These are phyloP conservation scores for Earliella scabrosa DNA, from an alignment of 1,284 basidiomycete species.

Conservation along the genomic window DNA sequence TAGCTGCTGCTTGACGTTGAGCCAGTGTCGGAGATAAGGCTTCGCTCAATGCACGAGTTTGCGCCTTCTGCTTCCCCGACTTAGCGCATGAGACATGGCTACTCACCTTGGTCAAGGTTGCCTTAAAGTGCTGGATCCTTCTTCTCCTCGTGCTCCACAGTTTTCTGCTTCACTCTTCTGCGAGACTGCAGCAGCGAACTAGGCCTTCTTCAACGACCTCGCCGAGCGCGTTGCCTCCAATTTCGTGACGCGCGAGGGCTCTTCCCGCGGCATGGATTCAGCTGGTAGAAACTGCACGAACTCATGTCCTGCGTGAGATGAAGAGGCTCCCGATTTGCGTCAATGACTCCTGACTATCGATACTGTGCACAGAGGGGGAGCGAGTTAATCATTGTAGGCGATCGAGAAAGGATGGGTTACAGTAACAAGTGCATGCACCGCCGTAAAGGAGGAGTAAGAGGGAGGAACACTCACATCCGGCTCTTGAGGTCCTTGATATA, in stretches of 20 bases:
- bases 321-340: slow-evolving; percentile 94
- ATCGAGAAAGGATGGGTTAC: too few species aligned
- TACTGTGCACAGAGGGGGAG: slow-evolving; percentile 56
- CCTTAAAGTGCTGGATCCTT: slow-evolving; percentile 35
- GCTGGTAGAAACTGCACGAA: slow-evolving; percentile 94
- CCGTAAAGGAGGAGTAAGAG: neutral
- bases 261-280: slow-evolving; percentile 51
- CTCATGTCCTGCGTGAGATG: slow-evolving; percentile 87
- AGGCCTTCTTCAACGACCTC: slow-evolving; percentile 19
- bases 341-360: slow-evolving; percentile 97
- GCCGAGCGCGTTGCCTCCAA: slow-evolving; percentile 24
- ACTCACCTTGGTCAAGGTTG: slow-evolving; percentile 37
- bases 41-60: slow-evolving; percentile 32
- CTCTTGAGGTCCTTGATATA: slow-evolving; percentile 99
- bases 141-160: slow-evolving; percentile 41
- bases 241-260: slow-evolving; percentile 35
- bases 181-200: slow-evolving; percentile 41
- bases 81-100: neutral
- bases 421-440: too few species aligned
- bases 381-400: neutral
- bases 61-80: slow-evolving; percentile 26
- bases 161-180: slow-evolving; percentile 71
- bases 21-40: slow-evolving; percentile 30
- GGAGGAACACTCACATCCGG: slow-evolving; percentile 66
- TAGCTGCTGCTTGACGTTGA: slow-evolving; percentile 27